Base-by-base conservation (phyloP, 345 rosid species). In the Eucalyptus curtisii region DNA sequence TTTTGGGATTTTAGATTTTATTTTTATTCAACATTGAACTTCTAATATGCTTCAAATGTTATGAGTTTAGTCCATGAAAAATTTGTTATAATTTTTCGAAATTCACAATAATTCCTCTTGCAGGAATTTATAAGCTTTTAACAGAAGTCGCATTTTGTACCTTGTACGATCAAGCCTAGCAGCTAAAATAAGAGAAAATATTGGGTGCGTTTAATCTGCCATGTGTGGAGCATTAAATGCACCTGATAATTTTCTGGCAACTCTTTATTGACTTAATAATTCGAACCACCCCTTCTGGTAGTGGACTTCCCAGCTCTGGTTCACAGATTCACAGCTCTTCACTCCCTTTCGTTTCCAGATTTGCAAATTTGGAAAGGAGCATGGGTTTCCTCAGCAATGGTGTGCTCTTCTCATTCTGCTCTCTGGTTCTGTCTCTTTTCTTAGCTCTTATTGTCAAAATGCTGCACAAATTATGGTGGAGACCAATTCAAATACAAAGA, bases 401-500 rank as follows among this genome's bases (percentile, higher is more conserved):
- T 16, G 80, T 10, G 24, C 19, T 68, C 6, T 15, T 68, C 42
- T 68, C 80, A 19, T 68, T 33, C 24, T 68, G 44, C 17, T 86
- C 24, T 19, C 52, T 84, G 10, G 27, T 7, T 8, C 3, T 71
- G 13, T 71, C 48, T 44, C 16, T 76, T n/a, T 1, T 17, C n/a
- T 25, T 49, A 13, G 64, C 49, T 79, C 20, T 71, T 9, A 10
- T 52, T 50, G 3, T 87, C 48, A 45, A 89, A 90, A 94, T 15
- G 86, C 89, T 8, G 49, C 86, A 48, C 66, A 86, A 24, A 87
- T 80, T 8, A 86, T 85, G 16, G 81, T 71, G 86, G 27, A 91
- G 89, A 85, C 87, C 89, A 85, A 33, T 91, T 8, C 88, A 89
- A 64, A 79, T 89, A 14, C 90, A 61, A 27, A 87, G 90, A 8